Conservation (phyloP, 2,329 filamentous ascomycete species). For the Paraphaeosphaeria sporulosa region DNA sequence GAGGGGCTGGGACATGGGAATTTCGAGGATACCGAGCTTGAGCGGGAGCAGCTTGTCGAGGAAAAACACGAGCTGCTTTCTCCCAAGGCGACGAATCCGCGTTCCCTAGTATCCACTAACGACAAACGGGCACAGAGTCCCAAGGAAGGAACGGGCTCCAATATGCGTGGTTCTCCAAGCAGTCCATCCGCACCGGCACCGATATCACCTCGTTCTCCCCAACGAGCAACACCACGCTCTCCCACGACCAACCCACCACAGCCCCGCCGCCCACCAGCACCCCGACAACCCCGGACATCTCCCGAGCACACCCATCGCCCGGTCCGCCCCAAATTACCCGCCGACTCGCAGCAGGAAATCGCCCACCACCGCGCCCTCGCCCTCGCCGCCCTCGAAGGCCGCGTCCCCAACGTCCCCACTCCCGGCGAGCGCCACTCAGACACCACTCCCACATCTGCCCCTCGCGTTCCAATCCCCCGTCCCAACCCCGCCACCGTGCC, state of each 20-base stretch:
- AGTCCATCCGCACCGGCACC: background rate
- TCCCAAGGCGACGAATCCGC: background rate
- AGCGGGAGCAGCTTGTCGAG: background rate
- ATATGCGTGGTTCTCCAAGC: background rate
- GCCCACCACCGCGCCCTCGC: constrained; percentile 1
- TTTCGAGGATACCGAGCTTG: background rate
- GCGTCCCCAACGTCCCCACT: too few species aligned
- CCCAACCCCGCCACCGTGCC: background rate
- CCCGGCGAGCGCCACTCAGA: constrained; percentile 1
- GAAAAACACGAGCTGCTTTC: background rate
- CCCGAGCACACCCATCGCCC: too few species aligned
- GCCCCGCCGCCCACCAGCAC: too few species aligned
- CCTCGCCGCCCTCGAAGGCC: constrained; percentile 3
- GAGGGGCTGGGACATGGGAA: background rate
- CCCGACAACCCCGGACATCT: too few species aligned
- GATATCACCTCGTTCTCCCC: background rate
- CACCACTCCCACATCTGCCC: background rate
- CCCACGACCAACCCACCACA: background rate
- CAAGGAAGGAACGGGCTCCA: background rate
- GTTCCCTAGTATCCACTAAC: too few species aligned
- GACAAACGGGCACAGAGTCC: background rate
- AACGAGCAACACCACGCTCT: background rate
- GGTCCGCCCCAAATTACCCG: background rate
- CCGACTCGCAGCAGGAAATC: background rate
- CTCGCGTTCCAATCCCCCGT: background rate